These are phyloP conservation scores for Phytomonas sp. DNA, from an alignment of 208 protist species.

Conservation along the genomic window DNA sequence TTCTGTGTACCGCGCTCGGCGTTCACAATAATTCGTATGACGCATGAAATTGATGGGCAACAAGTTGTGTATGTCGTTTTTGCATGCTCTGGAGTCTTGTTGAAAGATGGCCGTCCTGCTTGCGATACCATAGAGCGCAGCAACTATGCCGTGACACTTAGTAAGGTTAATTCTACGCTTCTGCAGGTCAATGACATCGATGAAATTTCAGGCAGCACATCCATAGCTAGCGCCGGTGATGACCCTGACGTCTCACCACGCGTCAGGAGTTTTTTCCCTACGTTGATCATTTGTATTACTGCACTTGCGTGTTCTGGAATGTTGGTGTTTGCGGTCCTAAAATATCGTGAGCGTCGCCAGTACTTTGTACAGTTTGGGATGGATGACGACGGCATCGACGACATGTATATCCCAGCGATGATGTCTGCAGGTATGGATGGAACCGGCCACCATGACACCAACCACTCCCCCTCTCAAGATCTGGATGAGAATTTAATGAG, in stretches of 20 bases:
- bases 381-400: conserved; percentile 66
- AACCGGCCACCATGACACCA: background rate
- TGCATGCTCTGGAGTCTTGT: background rate
- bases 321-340: conserved; percentile 38
- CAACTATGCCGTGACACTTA: conserved; percentile 30
- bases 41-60: background rate
- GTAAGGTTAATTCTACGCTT: conserved; percentile 3
- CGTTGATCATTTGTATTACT: conserved; percentile 24
- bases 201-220: conserved; percentile 19
- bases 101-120: conserved; percentile 2
- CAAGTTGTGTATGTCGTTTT: conserved; percentile 10
- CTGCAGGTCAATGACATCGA: conserved; percentile 19
- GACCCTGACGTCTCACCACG: conserved; percentile 10
- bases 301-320: conserved; percentile 19
- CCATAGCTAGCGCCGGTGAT: conserved; percentile 32
- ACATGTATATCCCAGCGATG: conserved; percentile 51
- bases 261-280: conserved; percentile 1
- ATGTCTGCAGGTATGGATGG: background rate
- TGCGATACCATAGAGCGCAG: conserved; percentile 36
- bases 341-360: conserved; percentile 63
- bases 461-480: background rate
- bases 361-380: conserved; percentile 72
- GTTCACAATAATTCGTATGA: background rate
- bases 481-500: background rate
- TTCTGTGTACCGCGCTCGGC: background rate